These are phyloP conservation scores for Bacterosira constricta DNA, from an alignment of 108 stramenopile species.

Conservation along the genomic window DNA sequence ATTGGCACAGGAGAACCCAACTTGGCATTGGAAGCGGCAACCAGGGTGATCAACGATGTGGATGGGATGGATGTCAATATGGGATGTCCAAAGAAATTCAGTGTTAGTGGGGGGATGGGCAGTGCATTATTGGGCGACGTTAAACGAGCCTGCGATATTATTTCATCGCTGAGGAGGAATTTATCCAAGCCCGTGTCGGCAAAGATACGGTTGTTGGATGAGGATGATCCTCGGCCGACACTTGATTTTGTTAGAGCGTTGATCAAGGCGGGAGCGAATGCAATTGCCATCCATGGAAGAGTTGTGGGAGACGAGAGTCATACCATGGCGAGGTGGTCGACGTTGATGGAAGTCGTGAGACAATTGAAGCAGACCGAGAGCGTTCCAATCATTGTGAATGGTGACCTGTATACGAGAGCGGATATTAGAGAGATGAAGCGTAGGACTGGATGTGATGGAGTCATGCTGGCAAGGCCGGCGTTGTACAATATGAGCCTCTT, in stretches of 20 bases:
- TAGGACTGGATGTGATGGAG: conserved; percentile 78
- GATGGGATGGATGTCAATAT: conserved; percentile 95
- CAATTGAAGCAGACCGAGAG: conserved; percentile 47
- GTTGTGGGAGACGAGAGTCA: conserved; percentile 68
- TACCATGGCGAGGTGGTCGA: conserved; percentile 76
- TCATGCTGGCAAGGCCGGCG: conserved; percentile 94
- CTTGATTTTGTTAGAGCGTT: conserved; percentile 79
- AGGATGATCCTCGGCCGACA: conserved; percentile 56
- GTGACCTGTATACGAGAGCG: conserved; percentile 89
- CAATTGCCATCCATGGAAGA: conserved; percentile 93
- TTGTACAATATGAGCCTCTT: conserved; percentile 91
- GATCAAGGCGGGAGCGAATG: conserved; percentile 92
- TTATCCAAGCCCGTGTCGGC: conserved; percentile 81
- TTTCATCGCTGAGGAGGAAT: conserved; percentile 61
- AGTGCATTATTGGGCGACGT: conserved; percentile 84
- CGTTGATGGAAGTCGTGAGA: conserved; percentile 75
- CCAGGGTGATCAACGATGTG: conserved; percentile 80
- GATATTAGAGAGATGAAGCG: conserved; percentile 66
- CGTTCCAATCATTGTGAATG: conserved; percentile 86
- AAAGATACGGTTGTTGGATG: conserved; percentile 93
- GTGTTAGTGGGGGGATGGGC: conserved; percentile 93
- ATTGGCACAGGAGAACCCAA: conserved; percentile 90
- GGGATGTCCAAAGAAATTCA: conserved; percentile 98
- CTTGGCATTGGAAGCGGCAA: conserved; percentile 82
- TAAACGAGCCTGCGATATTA: conserved; percentile 70